A percentile compares a stretch with the other conserved stretches of the same genome.
These are phyloP conservation scores for Amoebophrya sp. DNA, from an alignment of 169 alveolate genomes.

Conservation along the genomic window DNA sequence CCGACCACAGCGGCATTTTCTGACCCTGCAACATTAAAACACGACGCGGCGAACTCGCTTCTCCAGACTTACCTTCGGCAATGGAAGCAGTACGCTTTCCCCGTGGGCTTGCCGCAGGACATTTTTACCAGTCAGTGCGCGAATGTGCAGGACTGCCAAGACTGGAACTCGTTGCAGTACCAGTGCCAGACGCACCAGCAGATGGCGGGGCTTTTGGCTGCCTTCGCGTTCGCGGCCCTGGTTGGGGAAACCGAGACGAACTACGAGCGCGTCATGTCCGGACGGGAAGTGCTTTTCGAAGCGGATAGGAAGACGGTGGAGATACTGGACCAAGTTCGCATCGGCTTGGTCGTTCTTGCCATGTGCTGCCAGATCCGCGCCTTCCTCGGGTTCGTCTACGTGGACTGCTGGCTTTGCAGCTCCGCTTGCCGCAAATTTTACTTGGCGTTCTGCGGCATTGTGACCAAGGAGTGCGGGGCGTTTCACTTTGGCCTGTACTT, in stretches of 20 bases:
- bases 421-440: background rate
- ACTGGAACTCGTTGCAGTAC: background rate
- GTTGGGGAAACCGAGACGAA: background rate
- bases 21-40: no score
- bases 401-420: background rate
- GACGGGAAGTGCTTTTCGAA: background rate
- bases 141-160: background rate
- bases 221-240: slow-evolving; percentile 1
- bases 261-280: background rate
- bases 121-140: background rate
- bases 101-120: background rate
- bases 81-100: background rate
- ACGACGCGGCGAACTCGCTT: no score
- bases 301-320: background rate
- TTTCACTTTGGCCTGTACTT: background rate
- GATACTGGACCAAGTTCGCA: background rate
- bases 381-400: background rate
- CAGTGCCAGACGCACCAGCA: slow-evolving; percentile 16
- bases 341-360: background rate
- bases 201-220: background rate
- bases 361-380: background rate
- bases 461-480: background rate
- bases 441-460: background rate
- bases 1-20: no score
- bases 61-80: no score